Percentiles rank a stretch among this genome's conserved stretches.
These are phyloP conservation scores for Hymenoscyphus infarciens DNA, from an alignment of 2,329 filamentous ascomycete genomes.

Conservation along the genomic window DNA sequence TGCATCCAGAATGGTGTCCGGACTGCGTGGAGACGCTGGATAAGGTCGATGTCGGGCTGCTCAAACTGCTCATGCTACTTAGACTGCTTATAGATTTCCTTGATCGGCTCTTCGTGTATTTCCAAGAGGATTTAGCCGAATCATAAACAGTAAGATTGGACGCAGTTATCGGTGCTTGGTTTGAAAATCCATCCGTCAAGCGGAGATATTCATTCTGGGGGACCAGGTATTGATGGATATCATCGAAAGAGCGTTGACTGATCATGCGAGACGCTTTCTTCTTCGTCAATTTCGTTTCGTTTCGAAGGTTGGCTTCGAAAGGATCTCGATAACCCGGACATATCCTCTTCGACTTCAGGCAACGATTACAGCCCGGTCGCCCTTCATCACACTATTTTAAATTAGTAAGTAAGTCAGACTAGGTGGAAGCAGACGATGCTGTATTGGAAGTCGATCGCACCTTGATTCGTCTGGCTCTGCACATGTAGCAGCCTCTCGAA, in stretches of 20 bases:
- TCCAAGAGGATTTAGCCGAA: conserved; percentile 57
- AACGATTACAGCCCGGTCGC: conserved; percentile 61
- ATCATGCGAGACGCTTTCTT: conserved; percentile 53
- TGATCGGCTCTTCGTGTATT: conserved; percentile 41
- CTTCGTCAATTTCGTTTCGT: conserved; percentile 65
- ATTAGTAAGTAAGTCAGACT: background rate
- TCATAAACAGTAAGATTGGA: conserved; percentile 5
- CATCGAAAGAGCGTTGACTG: conserved; percentile 40
- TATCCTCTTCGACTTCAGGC: conserved; percentile 56
- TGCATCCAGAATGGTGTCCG: conserved; percentile 12
- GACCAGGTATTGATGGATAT: background rate
- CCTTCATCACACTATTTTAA: conserved; percentile 58
- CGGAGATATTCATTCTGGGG: background rate
- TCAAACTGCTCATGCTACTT: background rate
- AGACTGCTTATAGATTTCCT: conserved; percentile 15
- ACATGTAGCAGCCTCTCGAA: conserved; percentile 67
- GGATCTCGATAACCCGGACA: conserved; percentile 63
- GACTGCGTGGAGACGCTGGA: background rate
- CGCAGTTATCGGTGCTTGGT: conserved; percentile 5
- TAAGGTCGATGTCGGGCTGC: background rate
- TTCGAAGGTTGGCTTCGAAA: conserved; percentile 62
- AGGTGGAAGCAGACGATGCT: background rate
- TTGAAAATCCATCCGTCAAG: background rate
- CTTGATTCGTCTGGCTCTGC: conserved; percentile 67
- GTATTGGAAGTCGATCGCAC: conserved; percentile 37